phyloP scores from a whole-genome alignment of 345 rosid genomes.

The Combretum micranthum region DNA sequence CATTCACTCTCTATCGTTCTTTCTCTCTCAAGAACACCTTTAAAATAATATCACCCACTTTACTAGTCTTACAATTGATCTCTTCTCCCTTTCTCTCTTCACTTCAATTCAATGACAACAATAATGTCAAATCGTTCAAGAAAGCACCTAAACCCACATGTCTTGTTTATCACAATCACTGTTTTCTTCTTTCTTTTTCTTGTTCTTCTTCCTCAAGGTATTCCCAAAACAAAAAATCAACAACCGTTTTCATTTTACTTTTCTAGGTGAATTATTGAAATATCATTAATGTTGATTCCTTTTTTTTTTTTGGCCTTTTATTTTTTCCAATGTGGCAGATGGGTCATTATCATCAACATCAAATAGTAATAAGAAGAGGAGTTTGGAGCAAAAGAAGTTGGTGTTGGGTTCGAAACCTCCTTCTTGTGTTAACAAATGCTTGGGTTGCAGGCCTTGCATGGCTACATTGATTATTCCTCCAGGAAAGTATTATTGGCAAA shows the following conservation, averaged over 20 bases:
- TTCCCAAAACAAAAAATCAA: too few relatives aligned
- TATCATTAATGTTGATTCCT: too few relatives aligned
- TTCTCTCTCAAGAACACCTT: too few relatives aligned
- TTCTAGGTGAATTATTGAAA: too few relatives aligned
- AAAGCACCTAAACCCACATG: conserved; percentile 1
- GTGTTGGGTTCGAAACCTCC: conserved; percentile 80
- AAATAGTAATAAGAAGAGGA: conserved; percentile 3
- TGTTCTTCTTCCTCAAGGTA: not conserved
- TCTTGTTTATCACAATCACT: conserved; percentile 9
- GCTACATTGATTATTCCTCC: conserved; percentile 45
- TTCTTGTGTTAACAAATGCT: conserved; percentile 52
- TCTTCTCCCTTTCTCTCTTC: too few relatives aligned
- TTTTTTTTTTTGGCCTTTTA: not conserved
- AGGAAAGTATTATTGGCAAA: not conserved
- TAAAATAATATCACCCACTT: too few relatives aligned
- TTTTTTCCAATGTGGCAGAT: not conserved
- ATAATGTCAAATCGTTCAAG: too few relatives aligned
- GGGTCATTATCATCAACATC: conserved; percentile 7
- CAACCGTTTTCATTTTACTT: too few relatives aligned
- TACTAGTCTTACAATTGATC: too few relatives aligned
- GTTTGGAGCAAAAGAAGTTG: conserved; percentile 21
- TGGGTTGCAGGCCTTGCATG: conserved; percentile 58
- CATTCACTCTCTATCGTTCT: too few relatives aligned
- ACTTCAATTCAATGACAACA: too few relatives aligned
- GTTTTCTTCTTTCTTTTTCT: conserved; percentile 6